Conservation (phyloP, 768 basidiomycete genomes). For the Pholiota microspora region DNA sequence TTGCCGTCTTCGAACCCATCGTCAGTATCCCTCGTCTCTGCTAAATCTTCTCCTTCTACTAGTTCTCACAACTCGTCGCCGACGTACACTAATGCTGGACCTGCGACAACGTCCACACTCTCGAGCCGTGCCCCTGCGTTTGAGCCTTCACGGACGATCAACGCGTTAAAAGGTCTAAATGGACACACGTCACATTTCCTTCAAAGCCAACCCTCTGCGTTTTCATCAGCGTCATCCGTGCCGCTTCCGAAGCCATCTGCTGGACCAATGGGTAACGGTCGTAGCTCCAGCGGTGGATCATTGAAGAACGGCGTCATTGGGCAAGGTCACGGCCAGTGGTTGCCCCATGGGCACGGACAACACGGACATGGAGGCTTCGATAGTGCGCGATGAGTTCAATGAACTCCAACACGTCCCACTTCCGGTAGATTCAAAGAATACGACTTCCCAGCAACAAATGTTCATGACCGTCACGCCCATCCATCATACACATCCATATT, state of each 20-base stretch:
- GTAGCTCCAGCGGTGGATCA: not conserved
- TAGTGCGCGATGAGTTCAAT: not conserved
- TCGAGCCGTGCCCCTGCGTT: slow-evolving; percentile 55
- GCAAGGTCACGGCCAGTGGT: not conserved
- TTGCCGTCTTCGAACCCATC: slow-evolving; percentile 16
- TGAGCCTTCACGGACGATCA: slow-evolving; percentile 36
- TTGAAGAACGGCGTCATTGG: not conserved
- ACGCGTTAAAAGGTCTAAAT: slow-evolving; percentile 3
- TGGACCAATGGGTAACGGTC: not conserved
- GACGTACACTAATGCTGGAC: slow-evolving; percentile 13
- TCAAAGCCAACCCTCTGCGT: slow-evolving; percentile 1
- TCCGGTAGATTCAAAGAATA: too few species aligned
- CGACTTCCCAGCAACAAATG: not conserved
- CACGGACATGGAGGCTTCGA: not conserved
- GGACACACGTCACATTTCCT: slow-evolving; percentile 1
- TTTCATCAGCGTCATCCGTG: not conserved
- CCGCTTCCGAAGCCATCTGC: not conserved
- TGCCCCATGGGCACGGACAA: slow-evolving; percentile 1
- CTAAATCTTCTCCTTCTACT: slow-evolving; percentile 13
- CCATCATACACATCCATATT: not conserved
- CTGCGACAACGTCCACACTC: slow-evolving; percentile 32
- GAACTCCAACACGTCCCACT: not conserved
- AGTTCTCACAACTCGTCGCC: slow-evolving; percentile 15
- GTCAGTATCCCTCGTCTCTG: slow-evolving; percentile 16
- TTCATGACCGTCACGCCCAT: slow-evolving; percentile 1